Conservation (phyloP, 2,329 filamentous ascomycete genomes). For the Pestalotiopsis sp. region DNA sequence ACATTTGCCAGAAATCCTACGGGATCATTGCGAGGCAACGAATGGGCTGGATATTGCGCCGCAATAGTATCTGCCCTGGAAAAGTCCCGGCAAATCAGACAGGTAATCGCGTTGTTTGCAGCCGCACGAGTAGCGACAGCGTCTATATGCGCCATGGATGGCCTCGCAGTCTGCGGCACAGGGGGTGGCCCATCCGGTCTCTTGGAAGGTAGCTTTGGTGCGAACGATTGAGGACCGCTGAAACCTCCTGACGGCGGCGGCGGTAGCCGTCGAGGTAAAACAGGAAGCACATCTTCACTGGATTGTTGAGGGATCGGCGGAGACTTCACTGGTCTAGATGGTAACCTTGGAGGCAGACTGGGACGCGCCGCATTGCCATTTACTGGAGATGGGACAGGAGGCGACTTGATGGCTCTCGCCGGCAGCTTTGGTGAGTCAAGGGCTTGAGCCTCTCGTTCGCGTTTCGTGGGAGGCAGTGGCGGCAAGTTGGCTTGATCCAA, state of each 20-base stretch:
- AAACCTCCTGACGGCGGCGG: constrained; percentile 34
- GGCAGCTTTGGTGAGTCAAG: constrained; percentile 31
- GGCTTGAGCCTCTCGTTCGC: constrained; percentile 54
- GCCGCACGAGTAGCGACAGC: constrained; percentile 39
- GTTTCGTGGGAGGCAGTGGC: constrained; percentile 56
- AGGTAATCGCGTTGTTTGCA: constrained; percentile 42
- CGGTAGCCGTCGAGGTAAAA: constrained; percentile 42
- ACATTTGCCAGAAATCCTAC: constrained; percentile 76
- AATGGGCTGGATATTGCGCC: constrained; percentile 72
- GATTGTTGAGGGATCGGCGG: constrained; percentile 26
- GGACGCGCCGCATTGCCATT: constrained; percentile 38
- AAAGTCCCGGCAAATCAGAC: constrained; percentile 86
- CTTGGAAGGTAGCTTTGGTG: constrained; percentile 19
- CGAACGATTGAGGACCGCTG: constrained; percentile 16
- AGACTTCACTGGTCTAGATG: constrained; percentile 48
- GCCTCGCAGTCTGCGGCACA: constrained; percentile 54
- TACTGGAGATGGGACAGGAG: constrained; percentile 36
- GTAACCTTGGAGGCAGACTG: constrained; percentile 52
- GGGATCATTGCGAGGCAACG: constrained; percentile 67
- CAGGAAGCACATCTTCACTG: constrained; percentile 24
- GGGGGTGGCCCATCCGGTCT: constrained; percentile 50
- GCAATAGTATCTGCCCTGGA: constrained; percentile 79
- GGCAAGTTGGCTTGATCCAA: constrained; percentile 61
- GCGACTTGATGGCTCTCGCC: constrained; percentile 39
- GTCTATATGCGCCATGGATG: constrained; percentile 54